Conservation (phyloP, 805 yeast species). For the Zygotorulaspora florentina region DNA sequence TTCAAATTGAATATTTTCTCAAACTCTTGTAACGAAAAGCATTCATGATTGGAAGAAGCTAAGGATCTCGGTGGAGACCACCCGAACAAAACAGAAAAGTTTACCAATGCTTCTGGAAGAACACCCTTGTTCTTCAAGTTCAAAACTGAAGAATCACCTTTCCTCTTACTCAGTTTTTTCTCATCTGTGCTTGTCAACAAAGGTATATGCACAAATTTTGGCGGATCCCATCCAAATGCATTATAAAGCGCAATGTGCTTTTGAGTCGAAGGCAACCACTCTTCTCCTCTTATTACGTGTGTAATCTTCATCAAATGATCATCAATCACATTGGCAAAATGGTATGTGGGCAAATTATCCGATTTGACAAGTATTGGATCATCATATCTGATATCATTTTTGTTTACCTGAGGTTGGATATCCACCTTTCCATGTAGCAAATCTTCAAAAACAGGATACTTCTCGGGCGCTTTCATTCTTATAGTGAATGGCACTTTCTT, state of each 20-base stretch:
- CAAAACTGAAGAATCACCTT: constrained; percentile 72
- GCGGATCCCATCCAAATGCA: constrained; percentile 84
- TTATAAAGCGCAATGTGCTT: constrained; percentile 83
- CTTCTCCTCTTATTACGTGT: constrained; percentile 95
- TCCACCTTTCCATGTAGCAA: constrained; percentile 72
- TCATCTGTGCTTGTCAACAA: constrained; percentile 66
- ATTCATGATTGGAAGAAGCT: constrained; percentile 49
- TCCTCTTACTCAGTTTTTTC: constrained; percentile 80
- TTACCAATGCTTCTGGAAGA: constrained; percentile 81
- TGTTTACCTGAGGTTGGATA: constrained; percentile 75
- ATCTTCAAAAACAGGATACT: constrained; percentile 66
- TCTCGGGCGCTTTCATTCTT: constrained; percentile 71
- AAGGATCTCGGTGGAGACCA: constrained; percentile 78
- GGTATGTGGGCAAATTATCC: constrained; percentile 95
- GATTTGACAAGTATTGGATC: constrained; percentile 87
- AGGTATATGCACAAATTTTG: constrained; percentile 86
- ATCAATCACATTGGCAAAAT: constrained; percentile 92
- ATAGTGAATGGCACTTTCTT: constrained; percentile 48
- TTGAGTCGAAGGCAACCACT: constrained; percentile 95
- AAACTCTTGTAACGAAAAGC: constrained; percentile 49
- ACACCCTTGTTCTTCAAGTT: constrained; percentile 57
- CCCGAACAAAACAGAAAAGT: constrained; percentile 86
- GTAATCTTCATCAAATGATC: constrained; percentile 91
- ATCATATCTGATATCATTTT: constrained; percentile 69
- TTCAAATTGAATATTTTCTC: constrained; percentile 55